Evolutionary conservation across 2,329 filamentous ascomycete genomes (phyloP).

Genomic region (Myriosclerotinia duriaeana): DNA sequence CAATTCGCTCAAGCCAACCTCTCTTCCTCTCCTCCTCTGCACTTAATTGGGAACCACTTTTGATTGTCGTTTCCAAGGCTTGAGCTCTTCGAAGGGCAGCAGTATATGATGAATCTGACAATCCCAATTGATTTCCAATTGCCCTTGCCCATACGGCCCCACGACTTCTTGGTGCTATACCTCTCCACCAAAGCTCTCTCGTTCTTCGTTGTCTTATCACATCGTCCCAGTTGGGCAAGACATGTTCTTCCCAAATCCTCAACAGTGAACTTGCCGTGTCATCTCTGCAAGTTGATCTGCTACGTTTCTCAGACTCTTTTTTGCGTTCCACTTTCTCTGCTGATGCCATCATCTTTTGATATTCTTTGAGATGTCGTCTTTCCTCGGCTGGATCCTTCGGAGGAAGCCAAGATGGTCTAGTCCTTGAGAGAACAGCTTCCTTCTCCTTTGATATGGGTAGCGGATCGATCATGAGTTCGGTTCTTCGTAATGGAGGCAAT

Average conservation of each 20-base stretch:
- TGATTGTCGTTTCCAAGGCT: constrained; percentile 52
- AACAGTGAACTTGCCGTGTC: constrained; percentile 55
- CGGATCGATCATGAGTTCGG: constrained; percentile 81
- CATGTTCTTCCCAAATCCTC: constrained; percentile 71
- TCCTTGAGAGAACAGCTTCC: constrained; percentile 77
- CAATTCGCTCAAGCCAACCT: constrained; percentile 63
- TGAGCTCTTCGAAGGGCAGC: constrained; percentile 68
- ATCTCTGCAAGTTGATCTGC: constrained; percentile 54
- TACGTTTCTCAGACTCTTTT: constrained; percentile 54
- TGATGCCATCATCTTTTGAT: constrained; percentile 76
- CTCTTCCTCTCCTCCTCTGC: constrained; percentile 55
- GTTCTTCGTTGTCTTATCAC: constrained; percentile 68
- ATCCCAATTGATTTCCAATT: constrained; percentile 41
- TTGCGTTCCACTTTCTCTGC: constrained; percentile 60
- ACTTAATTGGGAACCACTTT: constrained; percentile 37
- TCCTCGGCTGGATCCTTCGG: constrained; percentile 90
- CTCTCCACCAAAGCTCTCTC: constrained; percentile 79
- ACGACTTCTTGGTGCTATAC: constrained; percentile 68
- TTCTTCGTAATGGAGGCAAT: constrained; percentile 55
- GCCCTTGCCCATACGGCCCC: constrained; percentile 40
- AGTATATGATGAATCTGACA: constrained; percentile 63
- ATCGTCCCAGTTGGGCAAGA: constrained; percentile 72
- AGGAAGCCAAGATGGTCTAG: constrained; percentile 79
- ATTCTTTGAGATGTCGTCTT: constrained; percentile 80
- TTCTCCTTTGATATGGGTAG: constrained; percentile 84